Evolutionary conservation across 1,139 yeast genomes (phyloP), one percentile per base, ranked within the genome.

Genomic region (Oligophagozyma castellii): DNA sequence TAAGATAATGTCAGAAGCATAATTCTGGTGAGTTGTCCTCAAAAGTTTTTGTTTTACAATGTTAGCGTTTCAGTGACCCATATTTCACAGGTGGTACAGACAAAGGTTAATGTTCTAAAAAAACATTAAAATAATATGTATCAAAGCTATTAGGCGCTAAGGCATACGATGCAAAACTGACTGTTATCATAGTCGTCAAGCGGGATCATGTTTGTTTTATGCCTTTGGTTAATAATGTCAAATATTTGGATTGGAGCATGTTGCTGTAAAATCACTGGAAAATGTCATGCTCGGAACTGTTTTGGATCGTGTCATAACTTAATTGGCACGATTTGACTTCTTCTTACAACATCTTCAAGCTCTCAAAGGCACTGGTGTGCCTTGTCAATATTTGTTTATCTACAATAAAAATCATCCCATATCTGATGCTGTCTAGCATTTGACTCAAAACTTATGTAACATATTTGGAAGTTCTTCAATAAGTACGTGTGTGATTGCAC

Each of bases 1-100:
- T 18, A 7, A 7, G 10, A 10, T 18, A 7, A 10, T 18, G 10
- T 18, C 20, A 18, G 10, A 7, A 7, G 7, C 7, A 18, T 7
- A 18, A 18, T 18, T 7, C 30, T 18, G 43, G 43, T 22, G 37
- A 41, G 25, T 31, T 41, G 22, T n/a, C 45, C 45, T 11, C 37
- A 42, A 28, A 39, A 35, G 32, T 31, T 41, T 12, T 14, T 41
- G 19, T 39, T 35, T 24, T 41, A 37, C 31, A 39, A 43, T 37
- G 44, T 39, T 32, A 43, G 45, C 33, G 38, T 40, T 10, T 41
- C 45, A 21, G 45, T 38, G 27, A 33, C 39, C 10, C 44, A 41
- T 31, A 36, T 41, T 12, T 30, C 35, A 14, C 37, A 39, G 23
- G 35, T 41, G 22, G 43, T 41, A 12, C 29, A 39, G 14, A 32